Base-by-base conservation (phyloP, 1,284 basidiomycete species). In the Pseudozyma pruni region DNA sequence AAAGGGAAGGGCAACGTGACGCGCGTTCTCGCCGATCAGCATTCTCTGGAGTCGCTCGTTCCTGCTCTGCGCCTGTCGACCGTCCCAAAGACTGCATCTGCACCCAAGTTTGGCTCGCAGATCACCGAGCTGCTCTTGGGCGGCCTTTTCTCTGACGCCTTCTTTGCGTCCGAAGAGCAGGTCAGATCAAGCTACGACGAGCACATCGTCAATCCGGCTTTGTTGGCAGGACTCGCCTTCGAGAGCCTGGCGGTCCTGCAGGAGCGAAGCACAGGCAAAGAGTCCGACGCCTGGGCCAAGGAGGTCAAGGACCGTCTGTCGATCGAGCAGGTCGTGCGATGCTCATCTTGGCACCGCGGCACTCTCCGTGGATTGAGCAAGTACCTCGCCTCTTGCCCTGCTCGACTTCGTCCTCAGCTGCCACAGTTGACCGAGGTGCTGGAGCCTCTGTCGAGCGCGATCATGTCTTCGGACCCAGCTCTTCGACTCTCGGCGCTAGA, bases 401-500 rank as follows among this genome's bases (percentile, higher is more conserved):
- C 52, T 19, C 42, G 56, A n/a, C 25, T 34, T 8, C 55, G 55
- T 31, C 67, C 64, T 22, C 43, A 39, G 40, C 38, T 74, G 20
- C 67, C 72, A 3, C 39, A 42, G 42, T 31, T 72, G 16, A 35
- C 32, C 1, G 35, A 67, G 2, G 48, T 64, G 17, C 32, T 55
- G 29, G 67, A 56, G 25, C 48, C 60, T 10, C 22, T 79, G 29
- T 43, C 53, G 7, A 25, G 25, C 4, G 60, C 61, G 2, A 19
- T 76, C 48, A 74, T 78, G 56, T 59, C 66, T 14, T 46, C 72
- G 10, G 78, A 81, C 25, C 74, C 69, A 0, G 45, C 43, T 1
- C 27, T 75, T 20, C 76, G 79, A 6, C 52, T 58, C 3, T 69
- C 77, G 1, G 68, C 77, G 3, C 52, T 76, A 27, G 61, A 66